Evolutionary conservation across 306 rosid species (phyloP).

Genomic region (Sophora flavescens): DNA sequence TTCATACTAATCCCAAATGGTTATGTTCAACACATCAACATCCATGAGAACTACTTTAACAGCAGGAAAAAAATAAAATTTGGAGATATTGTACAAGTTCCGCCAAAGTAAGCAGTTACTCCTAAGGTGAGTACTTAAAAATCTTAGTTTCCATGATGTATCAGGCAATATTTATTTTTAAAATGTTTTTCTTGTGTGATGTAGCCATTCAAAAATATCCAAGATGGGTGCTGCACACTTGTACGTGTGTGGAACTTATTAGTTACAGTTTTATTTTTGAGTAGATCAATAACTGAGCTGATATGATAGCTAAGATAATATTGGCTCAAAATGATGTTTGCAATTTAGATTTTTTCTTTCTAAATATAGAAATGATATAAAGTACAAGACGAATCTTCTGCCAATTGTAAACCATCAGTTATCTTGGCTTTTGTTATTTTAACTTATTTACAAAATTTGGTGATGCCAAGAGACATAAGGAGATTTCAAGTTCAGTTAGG

Average conservation of each 20-base stretch:
- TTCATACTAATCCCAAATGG: too few relatives aligned
- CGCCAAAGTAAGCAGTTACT: slow-evolving; percentile 70
- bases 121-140: slow-evolving; percentile 69
- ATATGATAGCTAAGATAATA: neutral
- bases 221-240: slow-evolving; percentile 37
- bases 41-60: too few relatives aligned
- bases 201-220: slow-evolving; percentile 70
- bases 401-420: too few relatives aligned
- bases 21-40: too few relatives aligned
- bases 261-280: slow-evolving; percentile 27
- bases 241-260: slow-evolving; percentile 17
- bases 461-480: too few relatives aligned
- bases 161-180: slow-evolving; percentile 15
- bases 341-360: neutral
- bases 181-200: slow-evolving; percentile 41
- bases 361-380: too few relatives aligned
- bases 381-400: too few relatives aligned
- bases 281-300: slow-evolving; percentile 31
- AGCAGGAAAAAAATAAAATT: slow-evolving; percentile 77
- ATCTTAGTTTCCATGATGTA: slow-evolving; percentile 18
- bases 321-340: neutral
- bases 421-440: too few relatives aligned
- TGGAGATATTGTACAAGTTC: slow-evolving; percentile 94
- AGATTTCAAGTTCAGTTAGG: too few relatives aligned
- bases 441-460: too few relatives aligned